phyloP scores from a whole-genome alignment of 208 protist genomes.

The Trypanosoma platydactyli region DNA sequence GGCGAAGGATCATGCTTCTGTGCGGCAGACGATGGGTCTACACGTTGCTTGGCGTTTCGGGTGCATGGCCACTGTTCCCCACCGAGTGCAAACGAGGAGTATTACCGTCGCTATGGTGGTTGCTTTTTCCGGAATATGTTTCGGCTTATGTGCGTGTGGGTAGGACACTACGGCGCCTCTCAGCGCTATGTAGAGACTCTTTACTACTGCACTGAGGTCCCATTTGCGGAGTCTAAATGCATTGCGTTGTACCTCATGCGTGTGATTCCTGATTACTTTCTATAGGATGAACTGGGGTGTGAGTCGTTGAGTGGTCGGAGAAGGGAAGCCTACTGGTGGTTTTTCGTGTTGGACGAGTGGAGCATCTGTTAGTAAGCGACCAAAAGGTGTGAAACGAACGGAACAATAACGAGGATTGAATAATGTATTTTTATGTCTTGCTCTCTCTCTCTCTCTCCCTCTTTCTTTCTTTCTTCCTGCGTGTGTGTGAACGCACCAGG shows the following conservation, averaged over 20 bases:
- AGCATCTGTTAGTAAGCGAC: too few species aligned
- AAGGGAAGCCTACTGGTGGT: neutral
- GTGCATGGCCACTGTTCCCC: conserved; percentile 62
- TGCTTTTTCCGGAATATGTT: conserved; percentile 87
- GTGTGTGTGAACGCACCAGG: too few species aligned
- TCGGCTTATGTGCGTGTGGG: conserved; percentile 79
- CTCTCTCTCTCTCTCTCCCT: too few species aligned
- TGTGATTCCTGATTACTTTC: conserved; percentile 71
- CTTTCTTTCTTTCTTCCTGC: too few species aligned
- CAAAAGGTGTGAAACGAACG: too few species aligned
- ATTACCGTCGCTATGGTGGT: conserved; percentile 58
- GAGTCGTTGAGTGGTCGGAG: neutral
- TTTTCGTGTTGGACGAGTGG: too few species aligned
- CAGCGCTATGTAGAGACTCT: conserved; percentile 83
- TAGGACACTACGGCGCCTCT: conserved; percentile 75
- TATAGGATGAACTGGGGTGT: conserved; percentile 5
- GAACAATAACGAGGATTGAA: neutral
- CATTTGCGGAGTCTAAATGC: conserved; percentile 75
- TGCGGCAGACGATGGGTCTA: conserved; percentile 13
- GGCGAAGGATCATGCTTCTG: conserved; percentile 18
- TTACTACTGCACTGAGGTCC: conserved; percentile 79
- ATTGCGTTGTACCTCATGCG: conserved; percentile 68
- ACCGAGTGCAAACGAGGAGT: conserved; percentile 42
- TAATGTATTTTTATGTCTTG: too few species aligned
- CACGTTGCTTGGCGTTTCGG: conserved; percentile 32